phyloP scores from a whole-genome alignment of 1,284 basidiomycete genomes.

The Clitocybe nebularis region DNA sequence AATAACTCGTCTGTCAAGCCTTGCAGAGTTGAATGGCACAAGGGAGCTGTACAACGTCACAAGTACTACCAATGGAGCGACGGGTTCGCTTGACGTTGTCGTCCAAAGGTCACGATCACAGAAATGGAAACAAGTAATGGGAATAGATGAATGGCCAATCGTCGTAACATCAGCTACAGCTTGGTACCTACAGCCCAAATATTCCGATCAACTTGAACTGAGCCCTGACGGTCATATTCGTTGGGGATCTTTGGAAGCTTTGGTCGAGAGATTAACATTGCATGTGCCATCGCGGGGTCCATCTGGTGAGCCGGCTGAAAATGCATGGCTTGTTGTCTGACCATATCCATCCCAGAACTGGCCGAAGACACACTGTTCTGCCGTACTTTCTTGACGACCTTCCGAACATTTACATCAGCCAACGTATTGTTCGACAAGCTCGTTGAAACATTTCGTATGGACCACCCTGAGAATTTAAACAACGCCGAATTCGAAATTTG shows the following conservation, averaged over 20 bases:
- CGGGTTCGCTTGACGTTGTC: background rate
- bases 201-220: constrained; percentile 53
- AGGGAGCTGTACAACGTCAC: background rate
- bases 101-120: constrained; percentile 10
- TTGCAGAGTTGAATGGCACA: background rate
- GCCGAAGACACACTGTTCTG: constrained; percentile 51
- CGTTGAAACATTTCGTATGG: constrained; percentile 58
- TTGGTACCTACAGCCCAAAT: constrained; percentile 41
- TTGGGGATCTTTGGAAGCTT: constrained; percentile 63
- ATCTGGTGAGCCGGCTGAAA: constrained; percentile 40
- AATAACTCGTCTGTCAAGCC: background rate
- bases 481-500: constrained; percentile 58
- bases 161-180: background rate
- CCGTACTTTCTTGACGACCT: constrained; percentile 73
- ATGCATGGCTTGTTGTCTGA: constrained; percentile 18
- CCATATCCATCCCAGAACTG: constrained; percentile 29
- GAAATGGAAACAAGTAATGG: constrained; percentile 11
- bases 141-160: constrained; percentile 9
- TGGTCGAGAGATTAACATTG: constrained; percentile 67
- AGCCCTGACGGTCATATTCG: constrained; percentile 61
- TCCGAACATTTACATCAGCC: constrained; percentile 72
- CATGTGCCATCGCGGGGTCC: constrained; percentile 38
- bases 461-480: constrained; percentile 46
- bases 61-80: background rate
- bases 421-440: constrained; percentile 66